phyloP scores from a whole-genome alignment of 306 rosid species.

The Glycine tomentella region DNA sequence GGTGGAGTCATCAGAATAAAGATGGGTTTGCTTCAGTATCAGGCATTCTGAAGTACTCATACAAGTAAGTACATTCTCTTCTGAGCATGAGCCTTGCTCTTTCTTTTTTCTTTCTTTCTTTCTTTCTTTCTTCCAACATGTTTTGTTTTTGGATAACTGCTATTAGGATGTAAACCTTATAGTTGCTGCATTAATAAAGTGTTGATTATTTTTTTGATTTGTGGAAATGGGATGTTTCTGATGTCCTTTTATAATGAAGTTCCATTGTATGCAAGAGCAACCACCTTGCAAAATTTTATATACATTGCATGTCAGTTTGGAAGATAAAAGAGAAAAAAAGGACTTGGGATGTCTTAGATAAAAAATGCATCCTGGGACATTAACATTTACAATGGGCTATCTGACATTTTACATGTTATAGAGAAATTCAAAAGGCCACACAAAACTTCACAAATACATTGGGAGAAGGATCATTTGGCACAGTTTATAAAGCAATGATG shows the following conservation, averaged over 20 bases:
- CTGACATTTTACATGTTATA: slow-evolving; percentile 27
- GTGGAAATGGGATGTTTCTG: slow-evolving; percentile 1
- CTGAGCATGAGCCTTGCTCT: not conserved
- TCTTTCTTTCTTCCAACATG: no score
- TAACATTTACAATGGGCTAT: slow-evolving; percentile 23
- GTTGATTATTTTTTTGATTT: not conserved
- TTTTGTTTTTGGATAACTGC: no score
- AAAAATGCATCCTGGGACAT: not conserved
- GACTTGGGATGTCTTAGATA: not conserved
- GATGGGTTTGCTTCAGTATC: slow-evolving; percentile 65
- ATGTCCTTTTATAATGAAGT: slow-evolving; percentile 8
- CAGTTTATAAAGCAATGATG: slow-evolving; percentile 48
- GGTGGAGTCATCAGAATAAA: slow-evolving; percentile 64
- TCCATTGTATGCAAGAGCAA: not conserved
- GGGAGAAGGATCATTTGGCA: slow-evolving; percentile 55
- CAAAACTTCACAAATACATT: slow-evolving; percentile 46
- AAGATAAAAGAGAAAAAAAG: slow-evolving; percentile 13
- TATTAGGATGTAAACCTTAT: no score
- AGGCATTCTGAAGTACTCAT: slow-evolving; percentile 70
- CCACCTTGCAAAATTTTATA: not conserved
- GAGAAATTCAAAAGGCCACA: slow-evolving; percentile 49
- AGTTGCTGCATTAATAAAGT: not conserved
- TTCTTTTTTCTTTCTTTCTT: no score
- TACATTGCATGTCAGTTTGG: not conserved
- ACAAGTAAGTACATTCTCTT: slow-evolving; percentile 61